phyloP scores from a whole-genome alignment of 164 flowering plant genomes.

The Akebia trifoliata region DNA sequence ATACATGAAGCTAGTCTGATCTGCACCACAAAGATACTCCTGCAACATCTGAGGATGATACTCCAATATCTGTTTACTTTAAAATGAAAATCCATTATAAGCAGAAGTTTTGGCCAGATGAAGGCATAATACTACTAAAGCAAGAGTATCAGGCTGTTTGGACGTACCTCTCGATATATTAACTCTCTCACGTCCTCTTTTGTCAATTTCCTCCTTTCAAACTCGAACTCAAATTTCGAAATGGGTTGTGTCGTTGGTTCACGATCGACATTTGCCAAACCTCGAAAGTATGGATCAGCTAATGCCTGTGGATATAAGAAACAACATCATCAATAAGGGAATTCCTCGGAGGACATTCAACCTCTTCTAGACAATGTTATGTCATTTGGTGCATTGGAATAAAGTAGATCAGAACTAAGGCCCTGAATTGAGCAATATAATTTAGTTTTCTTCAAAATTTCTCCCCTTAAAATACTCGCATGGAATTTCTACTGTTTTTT shows the following conservation, averaged over 20 bases:
- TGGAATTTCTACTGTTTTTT: too few species aligned
- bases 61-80: conserved; percentile 77
- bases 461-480: too few species aligned
- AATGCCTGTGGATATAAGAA: conserved; percentile 44
- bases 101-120: conserved; percentile 2
- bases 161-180: conserved; percentile 79
- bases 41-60: conserved; percentile 94
- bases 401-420: too few species aligned
- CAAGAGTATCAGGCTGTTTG: not conserved
- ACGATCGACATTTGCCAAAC: conserved; percentile 57
- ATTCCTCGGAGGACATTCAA: not conserved
- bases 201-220: conserved; percentile 93
- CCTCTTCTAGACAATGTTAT: too few species aligned
- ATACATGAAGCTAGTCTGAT: conserved; percentile 76
- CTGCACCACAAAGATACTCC: conserved; percentile 74
- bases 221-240: conserved; percentile 83
- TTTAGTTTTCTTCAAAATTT: too few species aligned
- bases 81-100: conserved; percentile 19
- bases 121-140: not conserved
- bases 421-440: too few species aligned
- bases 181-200: conserved; percentile 82
- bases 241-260: conserved; percentile 78
- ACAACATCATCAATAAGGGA: conserved; percentile 17
- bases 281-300: too few species aligned
- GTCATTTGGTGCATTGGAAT: too few species aligned